These are phyloP conservation scores for Saitozyma podzolica DNA, from an alignment of 768 basidiomycete genomes.

Conservation along the genomic window DNA sequence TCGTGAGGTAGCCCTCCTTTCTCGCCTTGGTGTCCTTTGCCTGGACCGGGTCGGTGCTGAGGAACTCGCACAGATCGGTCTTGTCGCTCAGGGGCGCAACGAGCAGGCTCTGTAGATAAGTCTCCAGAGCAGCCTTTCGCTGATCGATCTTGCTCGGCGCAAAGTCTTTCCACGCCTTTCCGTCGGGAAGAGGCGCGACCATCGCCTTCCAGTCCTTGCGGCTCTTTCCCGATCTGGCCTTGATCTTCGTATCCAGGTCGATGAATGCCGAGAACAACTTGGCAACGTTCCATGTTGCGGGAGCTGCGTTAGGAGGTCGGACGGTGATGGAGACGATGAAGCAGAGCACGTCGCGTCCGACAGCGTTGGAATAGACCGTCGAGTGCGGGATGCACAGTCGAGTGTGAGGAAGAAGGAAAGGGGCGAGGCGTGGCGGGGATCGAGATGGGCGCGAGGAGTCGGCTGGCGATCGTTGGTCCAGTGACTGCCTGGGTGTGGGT, in stretches of 20 bases:
- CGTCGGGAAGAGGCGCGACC: conserved; percentile 81
- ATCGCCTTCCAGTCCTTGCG: conserved; percentile 66
- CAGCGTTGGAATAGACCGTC: conserved; percentile 81
- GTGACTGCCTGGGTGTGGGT: background rate
- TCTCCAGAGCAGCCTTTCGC: conserved; percentile 72
- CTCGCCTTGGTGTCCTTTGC: conserved; percentile 68
- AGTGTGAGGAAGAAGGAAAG: conserved; percentile 69
- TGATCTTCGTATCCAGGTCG: conserved; percentile 77
- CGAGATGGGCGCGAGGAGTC: background rate
- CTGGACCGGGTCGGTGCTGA: conserved; percentile 83
- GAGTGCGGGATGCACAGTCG: conserved; percentile 72
- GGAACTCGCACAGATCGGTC: conserved; percentile 84
- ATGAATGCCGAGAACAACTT: conserved; percentile 92
- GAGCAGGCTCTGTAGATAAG: conserved; percentile 81
- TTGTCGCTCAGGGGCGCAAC: conserved; percentile 80
- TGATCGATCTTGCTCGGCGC: conserved; percentile 96
- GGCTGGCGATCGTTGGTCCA: background rate
- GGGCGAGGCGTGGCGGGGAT: conserved; percentile 25
- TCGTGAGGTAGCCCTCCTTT: conserved; percentile 94
- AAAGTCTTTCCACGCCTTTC: conserved; percentile 92
- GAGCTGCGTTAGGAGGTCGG: conserved; percentile 37
- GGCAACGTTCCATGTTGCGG: conserved; percentile 72
- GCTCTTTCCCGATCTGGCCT: conserved; percentile 60
- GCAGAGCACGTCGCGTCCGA: conserved; percentile 86
- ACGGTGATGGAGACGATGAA: conserved; percentile 71